Conservation (phyloP, 2,329 filamentous ascomycete genomes). For the Cladophialophora chaetospira region DNA sequence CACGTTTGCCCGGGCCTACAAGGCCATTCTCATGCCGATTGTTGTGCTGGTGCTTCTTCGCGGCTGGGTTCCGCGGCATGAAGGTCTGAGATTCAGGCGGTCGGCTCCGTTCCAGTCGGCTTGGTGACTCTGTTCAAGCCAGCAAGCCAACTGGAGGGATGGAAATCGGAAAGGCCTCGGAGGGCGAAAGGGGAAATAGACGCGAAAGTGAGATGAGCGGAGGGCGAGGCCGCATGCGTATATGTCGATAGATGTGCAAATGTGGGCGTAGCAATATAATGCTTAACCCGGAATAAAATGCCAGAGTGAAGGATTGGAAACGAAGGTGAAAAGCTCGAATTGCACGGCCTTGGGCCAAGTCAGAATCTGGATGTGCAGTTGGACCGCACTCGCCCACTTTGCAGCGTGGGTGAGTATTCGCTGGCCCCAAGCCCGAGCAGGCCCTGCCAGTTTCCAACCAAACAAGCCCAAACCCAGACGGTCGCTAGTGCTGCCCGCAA, state of each 20-base stretch:
- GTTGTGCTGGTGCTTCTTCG: slow-evolving; percentile 66
- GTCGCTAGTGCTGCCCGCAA: slow-evolving; percentile 1
- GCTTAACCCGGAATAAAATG: slow-evolving; percentile 4
- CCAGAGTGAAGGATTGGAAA: slow-evolving; percentile 12
- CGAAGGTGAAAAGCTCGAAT: slow-evolving; percentile 14
- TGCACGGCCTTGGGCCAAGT: slow-evolving; percentile 9
- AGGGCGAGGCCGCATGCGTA: not conserved
- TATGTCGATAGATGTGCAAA: slow-evolving; percentile 11
- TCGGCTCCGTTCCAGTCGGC: slow-evolving; percentile 34
- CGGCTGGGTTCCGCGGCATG: slow-evolving; percentile 53
- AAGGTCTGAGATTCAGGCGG: slow-evolving; percentile 35
- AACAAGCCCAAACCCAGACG: not conserved
- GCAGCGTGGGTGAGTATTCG: slow-evolving; percentile 6
- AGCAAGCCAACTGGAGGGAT: slow-evolving; percentile 35
- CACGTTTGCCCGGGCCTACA: slow-evolving; percentile 74
- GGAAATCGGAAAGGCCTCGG: slow-evolving; percentile 6
- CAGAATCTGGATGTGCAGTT: slow-evolving; percentile 15
- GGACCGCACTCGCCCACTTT: not conserved
- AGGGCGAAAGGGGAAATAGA: slow-evolving; percentile 10
- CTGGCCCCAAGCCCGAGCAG: not conserved
- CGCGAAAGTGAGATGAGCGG: slow-evolving; percentile 3
- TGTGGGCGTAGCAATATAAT: slow-evolving; percentile 7
- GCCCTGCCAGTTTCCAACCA: not conserved
- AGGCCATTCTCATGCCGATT: slow-evolving; percentile 84
- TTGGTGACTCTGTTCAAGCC: slow-evolving; percentile 33